These are phyloP conservation scores for Globisporangium ultimum DNA, from an alignment of 352 stramenopile species.

Conservation along the genomic window DNA sequence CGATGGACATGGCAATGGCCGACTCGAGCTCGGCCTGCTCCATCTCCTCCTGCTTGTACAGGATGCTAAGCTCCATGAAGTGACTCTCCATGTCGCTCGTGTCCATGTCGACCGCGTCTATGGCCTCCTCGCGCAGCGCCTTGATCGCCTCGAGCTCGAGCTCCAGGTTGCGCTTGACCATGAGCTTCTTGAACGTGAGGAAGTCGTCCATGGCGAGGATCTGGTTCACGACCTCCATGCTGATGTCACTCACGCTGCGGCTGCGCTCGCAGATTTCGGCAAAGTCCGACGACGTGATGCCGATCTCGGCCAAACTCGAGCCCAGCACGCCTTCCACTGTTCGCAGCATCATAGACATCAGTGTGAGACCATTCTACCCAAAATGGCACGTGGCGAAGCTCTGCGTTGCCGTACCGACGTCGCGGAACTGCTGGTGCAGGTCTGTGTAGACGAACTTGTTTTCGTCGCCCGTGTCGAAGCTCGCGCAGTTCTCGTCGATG, in stretches of 20 bases:
- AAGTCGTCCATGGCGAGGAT: conserved; percentile 91
- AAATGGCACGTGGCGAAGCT: too few relatives aligned
- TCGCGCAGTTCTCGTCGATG: conserved; percentile 87
- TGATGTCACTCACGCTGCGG: conserved; percentile 56
- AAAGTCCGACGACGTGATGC: conserved; percentile 80
- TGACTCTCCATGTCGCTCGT: conserved; percentile 48
- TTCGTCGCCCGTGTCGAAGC: conserved; percentile 87
- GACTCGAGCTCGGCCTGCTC: conserved; percentile 78
- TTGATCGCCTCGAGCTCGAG: conserved; percentile 88
- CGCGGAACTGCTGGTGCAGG: conserved; percentile 78
- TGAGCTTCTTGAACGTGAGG: conserved; percentile 91
- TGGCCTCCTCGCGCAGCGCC: conserved; percentile 59
- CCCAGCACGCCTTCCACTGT: conserved; percentile 74
- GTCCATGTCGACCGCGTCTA: conserved; percentile 24
- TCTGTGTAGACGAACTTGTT: conserved; percentile 90
- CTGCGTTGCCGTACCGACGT: conserved; percentile 29
- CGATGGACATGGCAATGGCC: conserved; percentile 73
- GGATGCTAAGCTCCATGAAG: conserved; percentile 80
- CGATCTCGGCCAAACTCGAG: conserved; percentile 82
- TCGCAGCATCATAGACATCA: not conserved
- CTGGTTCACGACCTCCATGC: conserved; percentile 79
- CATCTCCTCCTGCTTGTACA: conserved; percentile 87
- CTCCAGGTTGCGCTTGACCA: conserved; percentile 90
- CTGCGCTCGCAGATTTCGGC: conserved; percentile 75
- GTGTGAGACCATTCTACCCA: not conserved